A percentile compares a stretch with the other conserved stretches of the same genome.
Conservation (phyloP, 2,329 filamentous ascomycete genomes). For the Trichophyton simii region DNA sequence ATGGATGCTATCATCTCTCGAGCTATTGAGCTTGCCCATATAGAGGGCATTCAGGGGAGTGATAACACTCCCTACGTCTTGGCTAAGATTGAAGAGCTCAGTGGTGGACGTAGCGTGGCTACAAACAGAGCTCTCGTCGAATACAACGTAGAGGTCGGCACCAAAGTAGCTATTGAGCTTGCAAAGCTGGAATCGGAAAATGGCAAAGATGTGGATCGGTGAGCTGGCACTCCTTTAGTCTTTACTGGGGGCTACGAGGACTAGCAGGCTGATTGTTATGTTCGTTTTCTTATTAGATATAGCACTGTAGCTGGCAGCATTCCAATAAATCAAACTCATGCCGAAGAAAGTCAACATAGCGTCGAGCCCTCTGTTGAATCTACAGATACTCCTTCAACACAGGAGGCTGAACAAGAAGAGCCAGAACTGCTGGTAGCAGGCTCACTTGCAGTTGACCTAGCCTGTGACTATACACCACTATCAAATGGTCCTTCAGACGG, state of each 20-base stretch:
- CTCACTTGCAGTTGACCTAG: constrained; percentile 77
- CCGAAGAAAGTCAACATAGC: not conserved
- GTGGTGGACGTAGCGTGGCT: constrained; percentile 53
- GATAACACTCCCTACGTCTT: constrained; percentile 79
- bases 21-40: constrained; percentile 52
- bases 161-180: constrained; percentile 52
- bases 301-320: constrained; percentile 11
- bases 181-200: constrained; percentile 39
- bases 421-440: constrained; percentile 74
- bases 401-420: constrained; percentile 10
- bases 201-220: constrained; percentile 23
- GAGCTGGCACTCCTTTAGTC: constrained; percentile 22
- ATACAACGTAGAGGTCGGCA: constrained; percentile 53
- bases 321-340: constrained; percentile 14
- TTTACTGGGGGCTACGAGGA: not conserved
- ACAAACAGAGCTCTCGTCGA: constrained; percentile 63
- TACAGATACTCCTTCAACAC: not conserved
- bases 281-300: constrained; percentile 15
- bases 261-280: constrained; percentile 23
- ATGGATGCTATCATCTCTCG: constrained; percentile 58
- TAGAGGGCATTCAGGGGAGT: constrained; percentile 56
- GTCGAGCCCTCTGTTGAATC: not conserved
- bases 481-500: constrained; percentile 21
- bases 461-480: constrained; percentile 59
- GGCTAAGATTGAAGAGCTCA: constrained; percentile 65